Percentiles rank a stretch among this genome's conserved stretches.
Conservation (phyloP, 2,329 filamentous ascomycete genomes). For the Claviceps sorghi region DNA sequence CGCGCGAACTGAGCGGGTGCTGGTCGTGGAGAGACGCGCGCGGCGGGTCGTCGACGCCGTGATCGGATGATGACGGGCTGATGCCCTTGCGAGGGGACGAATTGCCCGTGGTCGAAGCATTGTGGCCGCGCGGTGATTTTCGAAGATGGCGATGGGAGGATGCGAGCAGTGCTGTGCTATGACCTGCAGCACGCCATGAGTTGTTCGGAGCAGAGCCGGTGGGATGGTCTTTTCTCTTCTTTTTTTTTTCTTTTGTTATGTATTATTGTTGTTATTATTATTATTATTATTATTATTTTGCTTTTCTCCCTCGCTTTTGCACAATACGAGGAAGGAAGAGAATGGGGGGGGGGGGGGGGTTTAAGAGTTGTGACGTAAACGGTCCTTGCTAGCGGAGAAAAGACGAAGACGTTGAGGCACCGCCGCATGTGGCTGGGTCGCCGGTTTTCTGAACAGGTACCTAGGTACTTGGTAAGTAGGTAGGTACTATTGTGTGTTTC, state of each 20-base stretch:
- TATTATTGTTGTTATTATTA: too few relatives aligned
- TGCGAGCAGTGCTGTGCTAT: not conserved
- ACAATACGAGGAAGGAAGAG: too few relatives aligned
- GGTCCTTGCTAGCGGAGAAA: not conserved
- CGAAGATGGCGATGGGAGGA: not conserved
- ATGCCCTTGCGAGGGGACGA: constrained; percentile 4
- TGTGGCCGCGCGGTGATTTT: not conserved
- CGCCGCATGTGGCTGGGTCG: not conserved
- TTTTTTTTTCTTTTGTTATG: too few relatives aligned
- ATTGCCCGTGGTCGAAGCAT: constrained; percentile 4
- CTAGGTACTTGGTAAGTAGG: too few relatives aligned
- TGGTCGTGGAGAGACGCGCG: constrained; percentile 16
- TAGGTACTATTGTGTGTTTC: too few relatives aligned
- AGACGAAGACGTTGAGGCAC: not conserved
- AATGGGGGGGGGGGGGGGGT: too few relatives aligned
- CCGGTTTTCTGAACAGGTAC: not conserved
- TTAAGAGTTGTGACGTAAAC: not conserved
- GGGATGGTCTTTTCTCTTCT: not conserved
- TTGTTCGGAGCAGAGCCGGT: not conserved
- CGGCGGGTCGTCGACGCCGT: constrained; percentile 11
- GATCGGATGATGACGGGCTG: not conserved
- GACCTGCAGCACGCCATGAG: not conserved
- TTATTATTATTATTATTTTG: too few relatives aligned
- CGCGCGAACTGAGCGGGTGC: constrained; percentile 16
- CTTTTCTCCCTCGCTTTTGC: too few relatives aligned